A percentile compares a stretch with the other conserved stretches of the same genome.
Conservation (phyloP, 176 grass and related monocot genomes). For the Musa itinerans region DNA sequence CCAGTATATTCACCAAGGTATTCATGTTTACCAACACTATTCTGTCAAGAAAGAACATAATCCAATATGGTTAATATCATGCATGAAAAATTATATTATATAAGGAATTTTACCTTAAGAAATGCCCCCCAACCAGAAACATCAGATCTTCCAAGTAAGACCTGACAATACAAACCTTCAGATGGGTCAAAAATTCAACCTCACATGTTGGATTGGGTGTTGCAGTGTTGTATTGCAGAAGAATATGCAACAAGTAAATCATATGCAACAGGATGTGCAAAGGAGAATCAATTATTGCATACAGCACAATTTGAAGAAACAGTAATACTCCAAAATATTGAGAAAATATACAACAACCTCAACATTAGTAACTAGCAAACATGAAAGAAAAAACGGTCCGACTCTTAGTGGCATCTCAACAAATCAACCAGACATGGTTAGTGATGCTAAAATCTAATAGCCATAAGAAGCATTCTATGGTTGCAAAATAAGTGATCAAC, state of each 20-base stretch:
- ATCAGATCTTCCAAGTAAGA: conserved; percentile 91
- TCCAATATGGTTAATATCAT: not conserved
- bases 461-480: too few relatives aligned
- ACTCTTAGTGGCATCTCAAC: too few relatives aligned
- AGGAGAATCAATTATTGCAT: not conserved
- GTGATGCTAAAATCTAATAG: too few relatives aligned
- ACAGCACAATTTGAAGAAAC: not conserved
- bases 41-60: conserved; percentile 39
- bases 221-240: not conserved
- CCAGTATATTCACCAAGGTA: conserved; percentile 97
- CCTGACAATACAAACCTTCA: conserved; percentile 25
- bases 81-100: conserved; percentile 4
- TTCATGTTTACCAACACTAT: conserved; percentile 87
- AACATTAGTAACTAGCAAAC: not conserved
- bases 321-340: not conserved
- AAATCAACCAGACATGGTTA: too few relatives aligned
- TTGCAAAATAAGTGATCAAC: too few relatives aligned
- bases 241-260: too few relatives aligned
- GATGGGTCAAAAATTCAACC: not conserved
- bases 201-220: not conserved
- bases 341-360: not conserved
- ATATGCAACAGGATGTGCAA: not conserved
- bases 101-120: conserved; percentile 51
- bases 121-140: conserved; percentile 96
- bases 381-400: too few relatives aligned